A percentile compares a stretch with the other conserved stretches of the same genome.
Evolutionary conservation across 345 rosid species (phyloP).

Genomic region (Balakata baccata): DNA sequence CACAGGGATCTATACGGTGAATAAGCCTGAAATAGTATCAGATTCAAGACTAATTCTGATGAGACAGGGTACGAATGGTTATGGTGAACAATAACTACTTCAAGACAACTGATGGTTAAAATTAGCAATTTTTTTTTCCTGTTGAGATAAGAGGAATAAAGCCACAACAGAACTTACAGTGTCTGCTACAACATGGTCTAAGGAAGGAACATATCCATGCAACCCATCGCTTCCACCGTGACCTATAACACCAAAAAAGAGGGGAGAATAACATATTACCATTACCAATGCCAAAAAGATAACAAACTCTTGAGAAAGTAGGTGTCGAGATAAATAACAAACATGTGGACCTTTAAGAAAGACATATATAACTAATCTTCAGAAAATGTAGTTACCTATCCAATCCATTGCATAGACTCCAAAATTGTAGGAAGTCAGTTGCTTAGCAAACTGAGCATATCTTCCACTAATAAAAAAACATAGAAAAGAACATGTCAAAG

Average conservation of each 20-base stretch:
- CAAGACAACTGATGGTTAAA: neutral
- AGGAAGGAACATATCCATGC: conserved; percentile 98
- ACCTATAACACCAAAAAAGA: conserved; percentile 41
- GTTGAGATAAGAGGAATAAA: neutral
- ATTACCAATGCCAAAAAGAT: conserved; percentile 13
- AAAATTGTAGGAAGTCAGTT: conserved; percentile 57
- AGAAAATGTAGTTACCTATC: conserved; percentile 52
- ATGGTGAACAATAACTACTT: neutral
- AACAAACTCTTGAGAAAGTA: neutral
- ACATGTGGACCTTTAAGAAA: neutral
- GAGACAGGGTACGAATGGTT: neutral
- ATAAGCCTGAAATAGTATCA: neutral
- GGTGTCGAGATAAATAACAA: neutral
- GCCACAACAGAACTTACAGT: conserved; percentile 46
- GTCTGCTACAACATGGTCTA: conserved; percentile 87
- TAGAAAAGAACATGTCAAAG: conserved; percentile 1
- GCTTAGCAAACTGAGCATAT: conserved; percentile 84
- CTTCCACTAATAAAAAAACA: conserved; percentile 56
- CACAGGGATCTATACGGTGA: neutral
- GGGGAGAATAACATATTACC: neutral
- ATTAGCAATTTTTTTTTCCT: too few relatives aligned
- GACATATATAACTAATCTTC: neutral
- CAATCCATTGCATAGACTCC: conserved; percentile 97
- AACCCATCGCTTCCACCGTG: conserved; percentile 99
- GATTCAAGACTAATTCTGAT: neutral